Conservation (phyloP, 805 yeast species). For the Yarrowia sp. region DNA sequence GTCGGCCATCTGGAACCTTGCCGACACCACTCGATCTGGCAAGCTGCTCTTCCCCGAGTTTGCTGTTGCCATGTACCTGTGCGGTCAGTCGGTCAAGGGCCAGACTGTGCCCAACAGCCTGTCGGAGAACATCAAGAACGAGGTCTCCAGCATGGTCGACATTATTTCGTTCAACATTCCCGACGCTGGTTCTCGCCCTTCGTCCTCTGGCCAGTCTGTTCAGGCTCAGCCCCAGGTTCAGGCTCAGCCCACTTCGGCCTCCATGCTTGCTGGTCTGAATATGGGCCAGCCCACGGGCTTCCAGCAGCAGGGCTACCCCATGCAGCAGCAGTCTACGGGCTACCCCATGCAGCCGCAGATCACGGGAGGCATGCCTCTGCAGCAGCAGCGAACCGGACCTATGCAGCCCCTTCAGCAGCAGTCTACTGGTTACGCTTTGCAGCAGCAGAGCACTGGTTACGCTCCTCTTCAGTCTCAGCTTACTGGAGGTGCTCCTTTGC, state of each 20-base stretch:
- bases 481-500: slow-evolving; percentile 40
- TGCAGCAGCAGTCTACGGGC: too few relatives aligned
- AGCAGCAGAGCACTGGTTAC: slow-evolving; percentile 41
- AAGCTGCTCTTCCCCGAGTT: slow-evolving; percentile 88
- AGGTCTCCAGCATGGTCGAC: slow-evolving; percentile 86
- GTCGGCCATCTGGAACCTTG: slow-evolving; percentile 84
- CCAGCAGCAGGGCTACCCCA: slow-evolving; percentile 29
- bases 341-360: slow-evolving; percentile 42
- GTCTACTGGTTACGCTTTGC: slow-evolving; percentile 41
- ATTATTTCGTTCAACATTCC: slow-evolving; percentile 78
- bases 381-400: slow-evolving; percentile 39
- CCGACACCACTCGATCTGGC: slow-evolving; percentile 89
- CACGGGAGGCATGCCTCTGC: slow-evolving; percentile 33
- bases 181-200: slow-evolving; percentile 39
- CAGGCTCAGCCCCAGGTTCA: slow-evolving; percentile 26
- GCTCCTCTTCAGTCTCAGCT: slow-evolving; percentile 40
- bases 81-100: slow-evolving; percentile 73
- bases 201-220: neutral
- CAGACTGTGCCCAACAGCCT: slow-evolving; percentile 70
- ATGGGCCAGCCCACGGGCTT: neutral
- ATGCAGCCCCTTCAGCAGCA: slow-evolving; percentile 37
- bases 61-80: slow-evolving; percentile 85
- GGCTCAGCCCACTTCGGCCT: slow-evolving; percentile 33
- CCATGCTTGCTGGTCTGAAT: slow-evolving; percentile 8
- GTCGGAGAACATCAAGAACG: slow-evolving; percentile 72